Evolutionary conservation across 495 filamentous ascomycete genomes (phyloP), one percentile per base, ranked within the genome.

Genomic region (Neurospora sp.): DNA sequence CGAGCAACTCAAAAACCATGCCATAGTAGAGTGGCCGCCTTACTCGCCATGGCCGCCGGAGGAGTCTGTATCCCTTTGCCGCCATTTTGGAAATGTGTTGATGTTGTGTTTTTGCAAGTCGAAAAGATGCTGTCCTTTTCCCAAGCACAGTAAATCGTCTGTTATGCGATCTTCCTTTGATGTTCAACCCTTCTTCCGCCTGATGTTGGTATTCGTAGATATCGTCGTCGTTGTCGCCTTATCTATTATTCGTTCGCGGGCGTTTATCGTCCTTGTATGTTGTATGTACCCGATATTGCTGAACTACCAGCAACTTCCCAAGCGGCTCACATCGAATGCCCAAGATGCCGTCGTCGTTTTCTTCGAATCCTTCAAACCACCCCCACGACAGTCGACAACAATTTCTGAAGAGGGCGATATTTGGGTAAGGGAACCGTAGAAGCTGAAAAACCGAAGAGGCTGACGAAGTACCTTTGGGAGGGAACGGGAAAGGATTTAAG

Each of bases 1-100:
- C 83, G 39, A 86, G 82, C 37, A 96, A 82, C 83, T 98, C 94
- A 39, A 88, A 77, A 69, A 89, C 78, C 82, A 97, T 88, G 78
- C 94, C 85, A 75, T 81, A 88, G 76, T 89, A 86, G 69, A 93
- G 81, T 71, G 90, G 79, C 74, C 84, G 87, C 74, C 89, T 89
- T 35, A 86, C 85, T 74, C 88, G 89, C 90, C 93, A 94, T 81
- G 85, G 82, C 80, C 88, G 83, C 59, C 78, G 85, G 8, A 85
- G 70, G 70, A 85, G 75, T 39, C 77, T 76, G 74, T 86, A 86
- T 70, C 54, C 54, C 27, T 77, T 78, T 42, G 71, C 66, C 42
- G 77, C 77, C 83, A 85, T 85, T 66, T 23, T 78, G 75, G 74
- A 72, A 75, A 38, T 38, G 35, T 38, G 39, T 71, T 69, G 18